Conservation (phyloP, 179 eudicot species). For the Corrigiola litoralis region DNA sequence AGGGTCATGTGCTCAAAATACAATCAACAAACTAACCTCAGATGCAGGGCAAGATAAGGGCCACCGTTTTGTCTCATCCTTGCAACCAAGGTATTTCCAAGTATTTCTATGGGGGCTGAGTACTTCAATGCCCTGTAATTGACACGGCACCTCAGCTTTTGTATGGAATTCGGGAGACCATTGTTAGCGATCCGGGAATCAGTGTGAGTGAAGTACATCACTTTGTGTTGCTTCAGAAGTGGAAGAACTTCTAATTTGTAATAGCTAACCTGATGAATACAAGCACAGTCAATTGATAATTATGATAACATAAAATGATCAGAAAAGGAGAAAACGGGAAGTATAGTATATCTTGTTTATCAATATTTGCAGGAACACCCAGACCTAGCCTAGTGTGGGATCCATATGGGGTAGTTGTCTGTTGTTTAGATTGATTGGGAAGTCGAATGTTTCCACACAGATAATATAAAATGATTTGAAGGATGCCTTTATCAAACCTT, state of each 20-base stretch:
- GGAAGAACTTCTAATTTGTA: conserved; percentile 81
- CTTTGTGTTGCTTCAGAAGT: conserved; percentile 89
- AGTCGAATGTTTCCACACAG: not conserved
- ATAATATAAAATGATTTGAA: not conserved
- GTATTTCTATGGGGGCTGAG: conserved; percentile 78
- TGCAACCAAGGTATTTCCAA: conserved; percentile 68
- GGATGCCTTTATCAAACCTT: conserved; percentile 45
- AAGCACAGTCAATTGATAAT: conserved; percentile 2
- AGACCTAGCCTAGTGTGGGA: too few relatives aligned
- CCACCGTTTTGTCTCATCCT: conserved; percentile 73
- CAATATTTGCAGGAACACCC: too few relatives aligned
- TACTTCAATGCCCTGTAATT: conserved; percentile 84
- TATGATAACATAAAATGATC: not conserved
- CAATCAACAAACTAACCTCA: conserved; percentile 43
- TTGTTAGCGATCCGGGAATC: conserved; percentile 95
- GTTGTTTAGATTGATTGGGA: too few relatives aligned
- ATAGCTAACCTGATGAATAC: conserved; percentile 64
- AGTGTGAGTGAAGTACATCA: conserved; percentile 84
- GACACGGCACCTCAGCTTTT: conserved; percentile 89
- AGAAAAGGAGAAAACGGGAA: not conserved
- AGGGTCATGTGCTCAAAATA: too few relatives aligned
- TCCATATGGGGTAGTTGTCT: too few relatives aligned
- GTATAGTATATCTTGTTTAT: not conserved
- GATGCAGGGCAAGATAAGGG: conserved; percentile 92
- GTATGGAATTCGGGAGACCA: conserved; percentile 62